Evolutionary conservation across 495 filamentous ascomycete genomes (phyloP), one percentile per base, ranked within the genome.

Genomic region (Talaromyces thailandensis): DNA sequence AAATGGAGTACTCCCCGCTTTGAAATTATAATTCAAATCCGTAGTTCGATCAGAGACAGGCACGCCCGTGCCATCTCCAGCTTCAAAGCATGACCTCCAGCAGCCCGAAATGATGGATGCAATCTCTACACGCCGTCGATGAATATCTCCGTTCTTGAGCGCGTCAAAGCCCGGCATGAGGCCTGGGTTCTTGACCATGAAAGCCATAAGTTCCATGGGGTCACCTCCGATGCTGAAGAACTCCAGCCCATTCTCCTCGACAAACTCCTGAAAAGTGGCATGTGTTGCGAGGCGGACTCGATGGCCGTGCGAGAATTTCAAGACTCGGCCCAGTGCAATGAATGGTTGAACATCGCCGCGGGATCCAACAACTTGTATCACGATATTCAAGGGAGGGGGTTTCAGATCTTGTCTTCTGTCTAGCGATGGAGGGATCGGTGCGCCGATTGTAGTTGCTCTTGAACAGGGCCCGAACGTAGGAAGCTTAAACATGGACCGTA

Each of bases 151-250:
- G 45, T 77, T 83, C 50, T 82, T 81, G 21, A 93, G 73, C 4
- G 85, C 80, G 56, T 86, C 79, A 52, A 92, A 76, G 12, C 83
- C 83, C 0, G 90, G 90, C 73, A 92, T 86, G 61, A 94, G 76
- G 1, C 90, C 88, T 12, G 89, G 88, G 71, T 94, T 91, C 69
- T 91, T 90, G 23, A 92, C 89, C 90, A 93, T 92, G 66, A 89
- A 93, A 2, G 87, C 83, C 90, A 94, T 94, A 25, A 94, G 80
- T 66, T 90, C 85, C 1, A 85, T 79, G 16, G 90, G 90, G 69
- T 93, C 87, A 29, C 90, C 90, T 11, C 90, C 89, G 37, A 93
- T 90, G 52, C 74, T 81, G 74, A 91, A 93, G 71, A 92, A 93
- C 68, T 93, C 90, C 4, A 93, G 73, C 0, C 83, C 86, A 67